Evolutionary conservation across 305 asterid genomes (phyloP).

Genomic region (Rubia balearica): DNA sequence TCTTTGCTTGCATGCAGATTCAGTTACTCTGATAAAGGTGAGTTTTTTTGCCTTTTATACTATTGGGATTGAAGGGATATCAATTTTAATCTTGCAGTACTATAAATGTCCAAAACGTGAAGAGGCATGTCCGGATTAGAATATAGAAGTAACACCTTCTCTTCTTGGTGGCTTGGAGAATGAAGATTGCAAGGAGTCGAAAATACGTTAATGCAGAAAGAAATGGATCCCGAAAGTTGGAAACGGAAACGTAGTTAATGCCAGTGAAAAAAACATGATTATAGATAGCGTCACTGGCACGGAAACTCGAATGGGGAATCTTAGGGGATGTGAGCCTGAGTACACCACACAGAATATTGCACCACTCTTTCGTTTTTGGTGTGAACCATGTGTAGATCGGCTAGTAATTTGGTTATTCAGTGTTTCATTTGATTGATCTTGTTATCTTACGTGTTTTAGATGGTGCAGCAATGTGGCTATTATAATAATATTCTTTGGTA

Average conservation of each 20-base stretch:
- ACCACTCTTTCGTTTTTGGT: background rate
- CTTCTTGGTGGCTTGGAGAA: background rate
- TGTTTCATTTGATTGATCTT: background rate
- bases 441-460: background rate
- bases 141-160: background rate
- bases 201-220: background rate
- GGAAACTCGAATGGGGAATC: background rate
- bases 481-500: background rate
- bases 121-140: background rate
- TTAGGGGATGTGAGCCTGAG: background rate
- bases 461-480: background rate
- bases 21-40: constrained; percentile 6
- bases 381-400: background rate
- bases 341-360: background rate
- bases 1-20: background rate
- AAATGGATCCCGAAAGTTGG: background rate
- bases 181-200: background rate
- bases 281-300: background rate
- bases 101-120: background rate
- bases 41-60: background rate
- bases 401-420: background rate
- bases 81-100: background rate
- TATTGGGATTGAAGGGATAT: background rate
- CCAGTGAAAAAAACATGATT: background rate
- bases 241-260: background rate